These are phyloP conservation scores for Ganoderma lingzhi DNA, from an alignment of 1,284 basidiomycete species.

Conservation along the genomic window DNA sequence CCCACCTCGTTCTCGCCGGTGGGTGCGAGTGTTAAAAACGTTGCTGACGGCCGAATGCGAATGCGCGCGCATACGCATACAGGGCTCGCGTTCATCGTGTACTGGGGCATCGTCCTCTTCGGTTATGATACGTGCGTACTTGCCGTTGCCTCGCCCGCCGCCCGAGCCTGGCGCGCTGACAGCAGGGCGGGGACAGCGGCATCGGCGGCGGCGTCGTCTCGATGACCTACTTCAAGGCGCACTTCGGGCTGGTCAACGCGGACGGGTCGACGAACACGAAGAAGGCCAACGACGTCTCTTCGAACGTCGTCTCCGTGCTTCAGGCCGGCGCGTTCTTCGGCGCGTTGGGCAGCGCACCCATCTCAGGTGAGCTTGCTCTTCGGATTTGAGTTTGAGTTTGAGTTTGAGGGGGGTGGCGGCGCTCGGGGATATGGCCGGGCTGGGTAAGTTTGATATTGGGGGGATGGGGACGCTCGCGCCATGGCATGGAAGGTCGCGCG, in stretches of 20 bases:
- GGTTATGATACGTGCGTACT: constrained; percentile 74
- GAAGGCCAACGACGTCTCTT: constrained; percentile 56
- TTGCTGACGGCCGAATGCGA: background rate
- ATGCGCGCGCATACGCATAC: constrained; percentile 36
- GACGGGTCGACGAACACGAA: constrained; percentile 45
- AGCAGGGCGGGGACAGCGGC: constrained; percentile 43
- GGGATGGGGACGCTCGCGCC: background rate
- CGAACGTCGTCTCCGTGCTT: constrained; percentile 77
- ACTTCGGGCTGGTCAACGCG: constrained; percentile 60
- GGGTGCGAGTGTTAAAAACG: background rate
- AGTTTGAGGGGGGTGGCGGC: background rate
- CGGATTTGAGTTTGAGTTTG: background rate
- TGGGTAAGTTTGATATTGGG: constrained; percentile 19
- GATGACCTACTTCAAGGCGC: constrained; percentile 62
- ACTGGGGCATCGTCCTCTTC: constrained; percentile 83
- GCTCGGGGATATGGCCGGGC: background rate
- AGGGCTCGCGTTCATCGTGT: constrained; percentile 77
- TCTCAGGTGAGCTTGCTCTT: constrained; percentile 56
- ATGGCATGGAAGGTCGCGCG: background rate
- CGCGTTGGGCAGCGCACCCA: constrained; percentile 67
- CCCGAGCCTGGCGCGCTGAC: background rate
- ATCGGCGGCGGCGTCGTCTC: constrained; percentile 73
- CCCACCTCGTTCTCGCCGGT: constrained; percentile 8
- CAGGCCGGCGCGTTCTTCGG: constrained; percentile 87
- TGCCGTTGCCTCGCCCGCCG: background rate